These are phyloP conservation scores for Diaporthe ilicicola DNA, from an alignment of 2,329 filamentous ascomycete genomes.

Conservation along the genomic window DNA sequence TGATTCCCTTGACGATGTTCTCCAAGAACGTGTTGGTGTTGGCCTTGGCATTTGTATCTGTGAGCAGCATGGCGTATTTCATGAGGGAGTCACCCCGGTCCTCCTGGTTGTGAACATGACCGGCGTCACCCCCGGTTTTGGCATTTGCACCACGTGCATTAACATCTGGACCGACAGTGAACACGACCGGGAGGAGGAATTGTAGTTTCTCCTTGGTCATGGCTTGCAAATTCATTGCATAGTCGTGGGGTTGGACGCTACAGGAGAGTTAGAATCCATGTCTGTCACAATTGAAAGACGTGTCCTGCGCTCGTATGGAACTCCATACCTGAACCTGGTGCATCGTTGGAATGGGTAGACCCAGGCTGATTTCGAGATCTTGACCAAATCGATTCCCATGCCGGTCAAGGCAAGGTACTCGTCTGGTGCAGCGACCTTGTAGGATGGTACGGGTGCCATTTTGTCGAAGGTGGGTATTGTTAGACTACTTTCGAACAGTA, in stretches of 20 bases:
- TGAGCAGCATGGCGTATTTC: conserved; percentile 85
- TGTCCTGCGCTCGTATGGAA: no score
- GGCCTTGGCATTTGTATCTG: conserved; percentile 58
- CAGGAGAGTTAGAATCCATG: conserved; percentile 29
- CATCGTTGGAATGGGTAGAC: conserved; percentile 76
- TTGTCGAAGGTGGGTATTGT: neutral
- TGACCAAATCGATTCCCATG: conserved; percentile 76
- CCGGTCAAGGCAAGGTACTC: conserved; percentile 90
- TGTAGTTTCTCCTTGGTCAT: conserved; percentile 92
- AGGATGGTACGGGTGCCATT: conserved; percentile 41
- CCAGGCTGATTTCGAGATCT: conserved; percentile 81
- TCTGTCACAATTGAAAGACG: neutral
- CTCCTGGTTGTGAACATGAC: conserved; percentile 46
- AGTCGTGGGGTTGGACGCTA: conserved; percentile 80
- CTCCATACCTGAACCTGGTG: conserved; percentile 54
- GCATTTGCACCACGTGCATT: conserved; percentile 62
- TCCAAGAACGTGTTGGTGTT: conserved; percentile 70
- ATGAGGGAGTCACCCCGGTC: conserved; percentile 71
- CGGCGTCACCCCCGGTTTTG: conserved; percentile 22
- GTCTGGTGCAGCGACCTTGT: conserved; percentile 77
- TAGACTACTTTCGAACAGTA: neutral
- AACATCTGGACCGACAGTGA: conserved; percentile 84
- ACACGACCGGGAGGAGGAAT: conserved; percentile 83
- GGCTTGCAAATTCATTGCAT: conserved; percentile 82
- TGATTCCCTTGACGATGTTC: conserved; percentile 89